Conservation (phyloP, 2,329 filamentous ascomycete genomes). For the Fusarium sp. region DNA sequence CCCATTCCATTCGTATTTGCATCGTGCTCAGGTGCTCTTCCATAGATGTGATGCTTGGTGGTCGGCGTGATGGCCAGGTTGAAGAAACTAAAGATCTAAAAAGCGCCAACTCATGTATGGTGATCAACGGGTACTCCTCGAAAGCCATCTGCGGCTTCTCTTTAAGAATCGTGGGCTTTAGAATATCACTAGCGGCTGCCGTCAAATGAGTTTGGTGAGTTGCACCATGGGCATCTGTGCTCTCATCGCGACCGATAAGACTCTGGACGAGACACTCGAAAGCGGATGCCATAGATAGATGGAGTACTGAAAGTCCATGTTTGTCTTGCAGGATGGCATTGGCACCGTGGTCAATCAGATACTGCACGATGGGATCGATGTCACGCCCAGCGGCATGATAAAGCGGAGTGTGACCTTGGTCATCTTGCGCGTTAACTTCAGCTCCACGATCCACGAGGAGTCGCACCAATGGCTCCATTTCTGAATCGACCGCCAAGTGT, state of each 20-base stretch:
- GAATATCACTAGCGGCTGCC: neutral
- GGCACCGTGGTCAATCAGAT: neutral
- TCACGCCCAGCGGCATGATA: neutral
- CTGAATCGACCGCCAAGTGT: neutral
- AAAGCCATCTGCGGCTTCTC: neutral
- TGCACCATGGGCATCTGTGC: neutral
- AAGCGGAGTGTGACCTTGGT: neutral
- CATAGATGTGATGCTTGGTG: neutral
- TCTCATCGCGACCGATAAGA: neutral
- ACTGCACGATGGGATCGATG: neutral
- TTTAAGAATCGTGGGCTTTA: neutral
- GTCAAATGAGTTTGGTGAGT: neutral
- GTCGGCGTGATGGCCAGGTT: neutral
- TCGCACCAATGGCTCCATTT: neutral
- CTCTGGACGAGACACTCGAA: neutral
- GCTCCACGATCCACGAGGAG: neutral
- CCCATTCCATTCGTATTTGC: neutral
- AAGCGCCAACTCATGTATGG: neutral
- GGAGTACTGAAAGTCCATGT: neutral
- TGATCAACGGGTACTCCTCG: neutral
- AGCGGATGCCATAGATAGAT: neutral
- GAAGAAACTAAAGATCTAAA: neutral
- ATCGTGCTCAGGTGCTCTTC: neutral
- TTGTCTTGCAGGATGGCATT: neutral
- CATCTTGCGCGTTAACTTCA: neutral